These are phyloP conservation scores for Cyclospora cayetanensis DNA, from an alignment of 169 alveolate species.

Conservation along the genomic window DNA sequence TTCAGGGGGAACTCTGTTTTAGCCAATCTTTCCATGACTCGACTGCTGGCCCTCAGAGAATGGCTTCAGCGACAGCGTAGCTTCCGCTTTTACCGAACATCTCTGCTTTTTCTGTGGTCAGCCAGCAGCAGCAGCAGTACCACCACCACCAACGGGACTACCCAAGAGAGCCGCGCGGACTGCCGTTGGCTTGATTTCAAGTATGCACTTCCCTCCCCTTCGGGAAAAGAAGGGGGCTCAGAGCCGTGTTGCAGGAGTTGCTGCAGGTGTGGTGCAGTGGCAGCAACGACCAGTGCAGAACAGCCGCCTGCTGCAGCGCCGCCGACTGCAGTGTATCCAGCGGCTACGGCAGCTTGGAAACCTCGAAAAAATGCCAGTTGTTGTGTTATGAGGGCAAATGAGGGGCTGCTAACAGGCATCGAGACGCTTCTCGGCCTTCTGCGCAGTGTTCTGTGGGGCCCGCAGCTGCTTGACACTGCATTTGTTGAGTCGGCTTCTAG, in stretches of 20 bases:
- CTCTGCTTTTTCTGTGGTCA: background rate
- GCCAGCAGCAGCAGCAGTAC: no score
- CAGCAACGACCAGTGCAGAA: background rate
- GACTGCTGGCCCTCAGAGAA: slow-evolving; percentile 9
- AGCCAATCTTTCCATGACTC: background rate
- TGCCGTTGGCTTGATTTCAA: background rate
- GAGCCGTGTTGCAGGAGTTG: background rate
- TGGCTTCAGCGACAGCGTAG: slow-evolving; percentile 32
- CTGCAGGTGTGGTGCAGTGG: background rate
- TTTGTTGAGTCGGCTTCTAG: no score
- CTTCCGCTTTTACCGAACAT: slow-evolving; percentile 40
- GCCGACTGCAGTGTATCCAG: no score
- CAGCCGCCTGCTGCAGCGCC: background rate
- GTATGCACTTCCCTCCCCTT: background rate
- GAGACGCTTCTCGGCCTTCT: background rate
- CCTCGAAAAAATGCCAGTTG: background rate
- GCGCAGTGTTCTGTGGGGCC: background rate
- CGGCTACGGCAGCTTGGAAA: background rate
- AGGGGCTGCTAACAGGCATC: background rate
- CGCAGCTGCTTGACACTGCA: no score
- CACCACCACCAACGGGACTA: no score
- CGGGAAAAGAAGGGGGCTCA: background rate
- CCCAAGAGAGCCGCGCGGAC: background rate
- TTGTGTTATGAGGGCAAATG: background rate
- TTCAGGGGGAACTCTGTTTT: background rate